These are phyloP conservation scores for Fraxinus dipetala DNA, from an alignment of 305 asterid genomes.

Conservation along the genomic window DNA sequence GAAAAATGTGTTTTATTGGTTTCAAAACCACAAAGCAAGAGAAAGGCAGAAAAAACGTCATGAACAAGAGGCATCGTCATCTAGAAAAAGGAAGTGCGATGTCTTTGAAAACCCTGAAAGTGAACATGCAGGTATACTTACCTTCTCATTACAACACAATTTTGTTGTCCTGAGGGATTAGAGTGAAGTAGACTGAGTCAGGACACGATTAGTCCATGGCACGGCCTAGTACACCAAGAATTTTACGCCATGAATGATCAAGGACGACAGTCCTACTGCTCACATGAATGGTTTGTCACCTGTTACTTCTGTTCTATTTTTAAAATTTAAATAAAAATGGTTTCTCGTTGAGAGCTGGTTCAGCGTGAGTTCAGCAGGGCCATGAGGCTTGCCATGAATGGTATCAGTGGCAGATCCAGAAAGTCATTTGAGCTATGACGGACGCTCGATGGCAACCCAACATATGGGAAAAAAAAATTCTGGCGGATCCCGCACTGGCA, in stretches of 20 bases:
- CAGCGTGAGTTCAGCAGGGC: background rate
- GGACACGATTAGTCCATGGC: background rate
- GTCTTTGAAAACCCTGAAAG: background rate
- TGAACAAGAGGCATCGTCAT: constrained; percentile 25
- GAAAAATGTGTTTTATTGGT: constrained; percentile 86
- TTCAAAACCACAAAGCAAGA: constrained; percentile 78
- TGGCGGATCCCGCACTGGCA: no score
- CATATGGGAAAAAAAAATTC: no score
- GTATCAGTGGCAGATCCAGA: background rate
- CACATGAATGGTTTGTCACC: background rate
- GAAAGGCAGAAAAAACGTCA: constrained; percentile 71
- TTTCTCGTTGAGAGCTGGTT: background rate
- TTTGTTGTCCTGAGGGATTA: background rate
- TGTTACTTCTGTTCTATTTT: background rate
- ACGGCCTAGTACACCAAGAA: background rate
- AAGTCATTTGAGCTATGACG: no score
- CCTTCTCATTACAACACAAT: background rate
- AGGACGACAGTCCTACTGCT: background rate
- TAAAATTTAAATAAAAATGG: no score
- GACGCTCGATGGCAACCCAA: no score
- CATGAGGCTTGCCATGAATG: background rate
- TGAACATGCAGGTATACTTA: constrained; percentile 25
- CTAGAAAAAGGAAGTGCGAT: constrained; percentile 14
- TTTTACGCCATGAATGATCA: background rate
- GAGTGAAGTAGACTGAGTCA: background rate